These are phyloP conservation scores for Mycena venus DNA, from an alignment of 768 basidiomycete species.

Conservation along the genomic window DNA sequence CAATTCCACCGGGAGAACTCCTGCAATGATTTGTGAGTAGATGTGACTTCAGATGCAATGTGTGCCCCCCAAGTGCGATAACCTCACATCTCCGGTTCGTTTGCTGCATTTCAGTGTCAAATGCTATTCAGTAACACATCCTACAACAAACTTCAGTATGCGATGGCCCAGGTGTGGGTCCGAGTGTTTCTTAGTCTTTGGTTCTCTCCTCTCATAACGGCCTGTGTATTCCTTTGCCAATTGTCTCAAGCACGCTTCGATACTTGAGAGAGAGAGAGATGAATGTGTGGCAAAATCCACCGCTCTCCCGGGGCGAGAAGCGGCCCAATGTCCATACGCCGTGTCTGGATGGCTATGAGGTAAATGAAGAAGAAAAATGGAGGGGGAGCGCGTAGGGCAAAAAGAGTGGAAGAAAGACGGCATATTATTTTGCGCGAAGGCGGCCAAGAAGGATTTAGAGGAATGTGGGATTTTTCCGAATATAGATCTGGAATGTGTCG, in stretches of 20 bases:
- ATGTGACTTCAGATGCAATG: too few relatives aligned
- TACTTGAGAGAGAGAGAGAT: neutral
- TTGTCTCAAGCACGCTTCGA: neutral
- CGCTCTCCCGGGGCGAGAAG: neutral
- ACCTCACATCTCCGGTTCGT: too few relatives aligned
- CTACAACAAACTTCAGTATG: too few relatives aligned
- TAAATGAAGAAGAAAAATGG: neutral
- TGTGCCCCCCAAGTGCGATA: too few relatives aligned
- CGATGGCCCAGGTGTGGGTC: too few relatives aligned
- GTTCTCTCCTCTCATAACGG: too few relatives aligned
- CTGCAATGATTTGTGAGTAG: too few relatives aligned
- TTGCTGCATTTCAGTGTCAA: too few relatives aligned
- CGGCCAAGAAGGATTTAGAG: slow-evolving; percentile 19
- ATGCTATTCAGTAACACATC: too few relatives aligned
- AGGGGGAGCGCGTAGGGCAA: neutral
- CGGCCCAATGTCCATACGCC: neutral
- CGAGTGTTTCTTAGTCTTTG: too few relatives aligned
- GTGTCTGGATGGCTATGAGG: too few relatives aligned
- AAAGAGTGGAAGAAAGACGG: neutral
- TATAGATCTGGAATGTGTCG: slow-evolving; percentile 46
- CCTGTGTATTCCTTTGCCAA: neutral
- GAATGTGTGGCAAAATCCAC: neutral
- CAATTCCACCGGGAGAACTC: too few relatives aligned
- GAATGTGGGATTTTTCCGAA: slow-evolving; percentile 47
- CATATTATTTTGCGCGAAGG: neutral